Evolutionary conservation across 2,329 filamentous ascomycete species (phyloP).

Genomic region (Fonsecaea pugnacius): DNA sequence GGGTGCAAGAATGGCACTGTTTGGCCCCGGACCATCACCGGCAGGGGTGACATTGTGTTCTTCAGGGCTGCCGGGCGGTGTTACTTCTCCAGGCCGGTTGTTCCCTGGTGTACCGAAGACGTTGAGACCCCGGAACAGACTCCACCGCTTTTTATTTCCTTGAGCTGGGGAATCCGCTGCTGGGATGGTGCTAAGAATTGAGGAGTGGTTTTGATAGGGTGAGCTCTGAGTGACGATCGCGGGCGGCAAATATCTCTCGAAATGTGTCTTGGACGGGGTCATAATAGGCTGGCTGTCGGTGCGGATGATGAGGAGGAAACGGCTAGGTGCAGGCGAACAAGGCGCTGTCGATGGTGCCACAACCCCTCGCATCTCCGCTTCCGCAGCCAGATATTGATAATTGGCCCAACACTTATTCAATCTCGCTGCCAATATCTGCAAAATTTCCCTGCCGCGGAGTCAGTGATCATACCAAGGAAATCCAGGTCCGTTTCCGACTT

Average conservation of each 20-base stretch:
- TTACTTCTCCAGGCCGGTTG: conserved; percentile 50
- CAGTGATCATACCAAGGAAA: conserved; percentile 13
- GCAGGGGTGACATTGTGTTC: conserved; percentile 15
- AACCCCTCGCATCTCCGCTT: conserved; percentile 62
- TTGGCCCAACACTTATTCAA: conserved; percentile 77
- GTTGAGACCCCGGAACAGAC: conserved; percentile 53
- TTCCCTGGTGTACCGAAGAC: conserved; percentile 51
- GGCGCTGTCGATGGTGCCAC: conserved; percentile 74
- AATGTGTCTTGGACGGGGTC: conserved; percentile 62
- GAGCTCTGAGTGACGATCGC: conserved; percentile 40
- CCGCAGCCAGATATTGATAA: conserved; percentile 74
- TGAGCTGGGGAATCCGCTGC: conserved; percentile 35
- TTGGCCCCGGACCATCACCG: conserved; percentile 20
- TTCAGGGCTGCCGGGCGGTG: conserved; percentile 46
- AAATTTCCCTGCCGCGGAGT: conserved; percentile 63
- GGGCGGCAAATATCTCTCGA: conserved; percentile 62
- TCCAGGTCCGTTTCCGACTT: conserved; percentile 46
- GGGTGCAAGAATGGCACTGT: conserved; percentile 40
- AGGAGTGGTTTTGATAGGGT: conserved; percentile 45
- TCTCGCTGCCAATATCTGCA: conserved; percentile 68
- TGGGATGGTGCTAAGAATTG: conserved; percentile 41
- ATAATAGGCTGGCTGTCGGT: conserved; percentile 68
- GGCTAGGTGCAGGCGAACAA: conserved; percentile 82
- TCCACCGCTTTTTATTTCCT: conserved; percentile 54
- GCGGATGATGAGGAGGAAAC: conserved; percentile 84